These are phyloP conservation scores for Acanthochlamys bracteata DNA, from an alignment of 106 monocot genomes.

Conservation along the genomic window DNA sequence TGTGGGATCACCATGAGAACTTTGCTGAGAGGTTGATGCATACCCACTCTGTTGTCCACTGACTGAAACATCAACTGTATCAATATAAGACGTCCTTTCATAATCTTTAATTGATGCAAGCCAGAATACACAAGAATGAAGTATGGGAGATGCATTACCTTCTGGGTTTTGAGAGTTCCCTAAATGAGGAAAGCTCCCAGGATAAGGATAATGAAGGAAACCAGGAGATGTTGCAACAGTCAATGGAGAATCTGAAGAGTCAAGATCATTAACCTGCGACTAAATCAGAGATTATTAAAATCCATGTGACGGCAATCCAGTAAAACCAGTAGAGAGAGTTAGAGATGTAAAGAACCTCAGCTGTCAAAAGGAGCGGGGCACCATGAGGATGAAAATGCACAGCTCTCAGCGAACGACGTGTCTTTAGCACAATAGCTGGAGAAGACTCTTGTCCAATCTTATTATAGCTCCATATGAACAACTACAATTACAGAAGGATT, in stretches of 20 bases:
- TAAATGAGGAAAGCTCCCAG: conserved; percentile 42
- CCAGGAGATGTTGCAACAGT: conserved; percentile 5
- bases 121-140: conserved; percentile 31
- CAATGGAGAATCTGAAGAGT: conserved; percentile 15
- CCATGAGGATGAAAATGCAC: conserved; percentile 98
- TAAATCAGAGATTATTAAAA: not conserved
- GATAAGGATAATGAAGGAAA: conserved; percentile 30
- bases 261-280: conserved; percentile 87
- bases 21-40: conserved; percentile 8
- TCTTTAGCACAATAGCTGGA: conserved; percentile 73
- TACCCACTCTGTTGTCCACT: conserved; percentile 24
- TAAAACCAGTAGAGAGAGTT: not conserved
- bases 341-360: conserved; percentile 49
- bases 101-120: conserved; percentile 24
- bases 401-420: conserved; percentile 86
- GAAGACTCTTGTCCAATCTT: conserved; percentile 56
- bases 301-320: not conserved
- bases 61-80: conserved; percentile 2
- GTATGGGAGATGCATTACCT: conserved; percentile 25
- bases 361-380: conserved; percentile 80
- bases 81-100: conserved; percentile 17
- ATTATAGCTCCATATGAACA: conserved; percentile 94
- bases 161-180: conserved; percentile 22
- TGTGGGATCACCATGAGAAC: conserved; percentile 3
- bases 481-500: conserved; percentile 21